Conservation (phyloP, 2,329 filamentous ascomycete genomes). For the Clonostachys byssicola region DNA sequence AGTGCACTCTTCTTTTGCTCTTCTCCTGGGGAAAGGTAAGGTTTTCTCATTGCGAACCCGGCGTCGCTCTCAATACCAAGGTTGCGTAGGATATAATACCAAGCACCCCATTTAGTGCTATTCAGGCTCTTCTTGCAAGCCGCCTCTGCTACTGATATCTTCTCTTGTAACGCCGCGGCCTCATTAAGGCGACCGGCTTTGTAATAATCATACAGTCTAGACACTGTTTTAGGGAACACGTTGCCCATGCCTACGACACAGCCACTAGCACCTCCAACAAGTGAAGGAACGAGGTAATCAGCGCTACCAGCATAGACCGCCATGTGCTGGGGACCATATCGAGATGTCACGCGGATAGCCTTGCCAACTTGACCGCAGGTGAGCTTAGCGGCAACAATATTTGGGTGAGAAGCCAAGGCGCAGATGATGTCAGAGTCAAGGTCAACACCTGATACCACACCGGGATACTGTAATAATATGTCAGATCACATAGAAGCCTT, state of each 20-base stretch:
- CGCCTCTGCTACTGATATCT: conserved; percentile 41
- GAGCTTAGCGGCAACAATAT: conserved; percentile 65
- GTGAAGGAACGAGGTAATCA: conserved; percentile 34
- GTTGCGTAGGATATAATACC: conserved; percentile 30
- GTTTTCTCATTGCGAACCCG: conserved; percentile 34
- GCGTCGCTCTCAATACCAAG: conserved; percentile 26
- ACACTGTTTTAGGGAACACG: conserved; percentile 36
- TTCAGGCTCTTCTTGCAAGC: conserved; percentile 44
- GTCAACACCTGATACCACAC: conserved; percentile 60
- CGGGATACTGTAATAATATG: conserved; percentile 38
- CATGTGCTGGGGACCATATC: conserved; percentile 30
- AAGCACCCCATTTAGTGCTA: conserved; percentile 39
- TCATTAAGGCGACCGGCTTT: conserved; percentile 27
- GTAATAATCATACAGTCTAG: conserved; percentile 34
- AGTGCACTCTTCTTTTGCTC: conserved; percentile 35
- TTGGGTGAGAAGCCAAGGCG: conserved; percentile 54
- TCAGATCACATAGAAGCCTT: no score
- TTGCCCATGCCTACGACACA: conserved; percentile 42
- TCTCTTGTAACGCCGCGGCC: conserved; percentile 30
- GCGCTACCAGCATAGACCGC: conserved; percentile 36
- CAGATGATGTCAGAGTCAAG: conserved; percentile 59
- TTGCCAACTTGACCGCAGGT: conserved; percentile 68
- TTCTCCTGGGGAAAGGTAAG: conserved; percentile 30
- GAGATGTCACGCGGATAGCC: conserved; percentile 51
- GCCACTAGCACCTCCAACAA: conserved; percentile 30